Percentiles rank a stretch among this genome's conserved stretches.
Conservation (phyloP, 805 yeast genomes). For the Saitoella complicata region DNA sequence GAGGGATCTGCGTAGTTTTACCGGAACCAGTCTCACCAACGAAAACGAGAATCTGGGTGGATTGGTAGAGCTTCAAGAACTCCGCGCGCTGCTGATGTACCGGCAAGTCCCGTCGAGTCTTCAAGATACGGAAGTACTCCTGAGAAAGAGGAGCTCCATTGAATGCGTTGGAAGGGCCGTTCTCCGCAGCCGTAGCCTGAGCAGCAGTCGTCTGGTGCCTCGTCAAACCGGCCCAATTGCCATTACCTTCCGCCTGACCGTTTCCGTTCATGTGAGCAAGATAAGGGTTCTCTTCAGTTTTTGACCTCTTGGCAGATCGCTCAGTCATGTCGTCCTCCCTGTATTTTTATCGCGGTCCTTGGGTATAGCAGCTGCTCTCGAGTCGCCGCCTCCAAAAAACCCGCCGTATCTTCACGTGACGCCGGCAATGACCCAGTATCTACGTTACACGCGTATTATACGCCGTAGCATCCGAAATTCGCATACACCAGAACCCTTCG, state of each 20-base stretch:
- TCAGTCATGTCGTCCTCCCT: neutral
- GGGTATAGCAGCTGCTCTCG: neutral
- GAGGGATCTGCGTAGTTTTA: slow-evolving; percentile 96
- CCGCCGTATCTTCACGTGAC: too few relatives aligned
- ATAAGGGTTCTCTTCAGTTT: slow-evolving; percentile 17
- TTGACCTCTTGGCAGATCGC: slow-evolving; percentile 7
- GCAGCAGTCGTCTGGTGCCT: slow-evolving; percentile 21
- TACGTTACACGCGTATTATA: too few relatives aligned
- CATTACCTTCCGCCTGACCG: slow-evolving; percentile 2
- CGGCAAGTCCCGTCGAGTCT: slow-evolving; percentile 70
- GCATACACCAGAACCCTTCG: too few relatives aligned
- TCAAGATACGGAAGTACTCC: slow-evolving; percentile 63
- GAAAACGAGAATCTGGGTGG: slow-evolving; percentile 87
- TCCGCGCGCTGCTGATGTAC: slow-evolving; percentile 88
- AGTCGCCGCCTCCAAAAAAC: too few relatives aligned
- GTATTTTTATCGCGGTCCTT: neutral
- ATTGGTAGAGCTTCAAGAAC: slow-evolving; percentile 68
- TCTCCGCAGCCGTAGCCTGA: slow-evolving; percentile 22
- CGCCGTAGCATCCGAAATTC: too few relatives aligned
- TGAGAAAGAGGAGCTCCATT: slow-evolving; percentile 47
- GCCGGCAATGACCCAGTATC: too few relatives aligned
- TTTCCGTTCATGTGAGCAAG: slow-evolving; percentile 18
- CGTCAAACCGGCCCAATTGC: slow-evolving; percentile 6
- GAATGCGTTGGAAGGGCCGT: slow-evolving; percentile 56
- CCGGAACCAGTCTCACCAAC: slow-evolving; percentile 99